phyloP scores from a whole-genome alignment of 2,329 filamentous ascomycete species.

The Fusarium nelsonii region DNA sequence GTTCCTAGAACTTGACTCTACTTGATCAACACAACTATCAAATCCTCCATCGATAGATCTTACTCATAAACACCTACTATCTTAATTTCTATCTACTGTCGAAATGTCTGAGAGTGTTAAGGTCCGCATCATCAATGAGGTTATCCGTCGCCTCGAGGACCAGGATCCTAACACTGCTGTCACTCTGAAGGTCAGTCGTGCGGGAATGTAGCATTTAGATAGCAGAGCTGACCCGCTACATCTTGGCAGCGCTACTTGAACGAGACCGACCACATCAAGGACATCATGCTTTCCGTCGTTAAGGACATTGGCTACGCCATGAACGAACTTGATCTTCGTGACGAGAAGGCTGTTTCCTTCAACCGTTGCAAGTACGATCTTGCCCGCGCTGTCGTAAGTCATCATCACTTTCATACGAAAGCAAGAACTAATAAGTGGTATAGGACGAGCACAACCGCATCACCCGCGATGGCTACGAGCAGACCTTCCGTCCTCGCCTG shows the following conservation, averaged over 20 bases:
- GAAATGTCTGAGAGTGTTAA: constrained; percentile 8
- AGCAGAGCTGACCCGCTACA: neutral
- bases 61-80: neutral
- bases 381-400: constrained; percentile 20
- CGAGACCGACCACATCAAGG: constrained; percentile 33
- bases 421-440: neutral
- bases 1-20: constrained; percentile 1
- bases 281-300: constrained; percentile 33
- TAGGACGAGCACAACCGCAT: constrained; percentile 31
- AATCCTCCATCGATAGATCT: neutral
- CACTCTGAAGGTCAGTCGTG: constrained; percentile 12
- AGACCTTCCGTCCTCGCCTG: constrained; percentile 25
- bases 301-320: constrained; percentile 31
- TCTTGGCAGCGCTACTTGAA: constrained; percentile 22
- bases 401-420: too few species aligned
- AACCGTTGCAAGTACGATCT: constrained; percentile 34
- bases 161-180: constrained; percentile 6
- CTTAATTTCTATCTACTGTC: neutral
- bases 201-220: neutral
- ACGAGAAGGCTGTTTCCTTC: constrained; percentile 2
- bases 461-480: constrained; percentile 19
- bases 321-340: constrained; percentile 17
- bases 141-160: constrained; percentile 13
- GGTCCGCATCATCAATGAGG: constrained; percentile 7
- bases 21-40: constrained; percentile 13